These are phyloP conservation scores for Aspergillus puulaauensis DNA, from an alignment of 2,329 filamentous ascomycete genomes.

Conservation along the genomic window DNA sequence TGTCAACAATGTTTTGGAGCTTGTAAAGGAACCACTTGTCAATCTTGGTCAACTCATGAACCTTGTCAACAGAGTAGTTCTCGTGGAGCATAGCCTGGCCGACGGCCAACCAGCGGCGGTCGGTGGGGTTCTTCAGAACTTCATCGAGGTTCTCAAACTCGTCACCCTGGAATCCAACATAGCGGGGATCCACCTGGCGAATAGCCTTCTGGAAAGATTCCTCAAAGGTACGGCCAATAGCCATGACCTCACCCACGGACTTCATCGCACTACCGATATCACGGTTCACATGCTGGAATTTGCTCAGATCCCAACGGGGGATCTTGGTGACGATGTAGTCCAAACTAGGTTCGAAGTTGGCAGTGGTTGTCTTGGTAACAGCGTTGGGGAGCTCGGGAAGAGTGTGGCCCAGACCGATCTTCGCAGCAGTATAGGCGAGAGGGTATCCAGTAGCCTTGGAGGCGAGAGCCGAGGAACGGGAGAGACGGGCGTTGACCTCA, in stretches of 20 bases:
- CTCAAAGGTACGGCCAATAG: constrained; percentile 96
- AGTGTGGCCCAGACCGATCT: constrained; percentile 95
- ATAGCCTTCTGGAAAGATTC: constrained; percentile 99
- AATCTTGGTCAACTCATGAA: constrained; percentile 95
- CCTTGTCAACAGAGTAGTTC: constrained; percentile 85
- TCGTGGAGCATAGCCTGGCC: constrained; percentile 98
- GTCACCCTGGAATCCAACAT: constrained; percentile 90
- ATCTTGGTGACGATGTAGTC: constrained; percentile 99
- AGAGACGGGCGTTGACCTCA: constrained; percentile 97
- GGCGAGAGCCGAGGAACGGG: constrained; percentile 91
- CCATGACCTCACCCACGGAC: constrained; percentile 98
- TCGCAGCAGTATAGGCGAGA: constrained; percentile 93
- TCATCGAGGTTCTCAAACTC: constrained; percentile 91
- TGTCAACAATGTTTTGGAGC: constrained; percentile 94
- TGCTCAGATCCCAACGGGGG: constrained; percentile 94
- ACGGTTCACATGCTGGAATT: constrained; percentile 98
- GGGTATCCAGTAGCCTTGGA: constrained; percentile 99
- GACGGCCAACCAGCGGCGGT: constrained; percentile 95
- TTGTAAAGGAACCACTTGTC: constrained; percentile 99
- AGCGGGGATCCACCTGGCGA: constrained; percentile 90
- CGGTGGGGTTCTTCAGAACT: constrained; percentile 86
- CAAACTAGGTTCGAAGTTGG: constrained; percentile 96
- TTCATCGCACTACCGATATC: constrained; percentile 99
- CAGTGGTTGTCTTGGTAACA: constrained; percentile 96
- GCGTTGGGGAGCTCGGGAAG: constrained; percentile 95